phyloP scores from a whole-genome alignment of 495 filamentous ascomycete genomes.

The Trichoderma gamsii region DNA sequence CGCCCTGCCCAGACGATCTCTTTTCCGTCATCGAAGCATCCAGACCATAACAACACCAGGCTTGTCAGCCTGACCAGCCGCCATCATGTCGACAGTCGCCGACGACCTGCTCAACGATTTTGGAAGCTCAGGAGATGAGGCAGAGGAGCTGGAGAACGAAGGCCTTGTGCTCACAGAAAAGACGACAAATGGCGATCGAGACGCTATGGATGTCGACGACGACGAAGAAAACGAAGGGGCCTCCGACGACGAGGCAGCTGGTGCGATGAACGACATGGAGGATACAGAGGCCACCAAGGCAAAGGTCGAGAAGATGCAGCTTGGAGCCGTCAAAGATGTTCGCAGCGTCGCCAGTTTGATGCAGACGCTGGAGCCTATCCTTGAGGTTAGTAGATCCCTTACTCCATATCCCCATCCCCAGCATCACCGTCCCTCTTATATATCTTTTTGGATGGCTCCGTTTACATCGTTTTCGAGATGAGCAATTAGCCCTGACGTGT shows the following conservation, averaged over 20 bases:
- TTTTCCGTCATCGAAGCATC: neutral
- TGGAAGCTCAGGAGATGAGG: constrained; percentile 63
- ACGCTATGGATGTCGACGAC: constrained; percentile 38
- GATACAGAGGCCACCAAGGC: constrained; percentile 66
- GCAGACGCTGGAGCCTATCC: constrained; percentile 67
- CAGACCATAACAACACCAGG: neutral
- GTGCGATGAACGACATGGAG: constrained; percentile 42
- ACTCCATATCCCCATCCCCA: constrained; percentile 15
- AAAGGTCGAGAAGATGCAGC: constrained; percentile 71
- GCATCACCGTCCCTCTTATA: constrained; percentile 14
- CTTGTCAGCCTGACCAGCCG: neutral
- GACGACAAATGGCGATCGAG: constrained; percentile 28
- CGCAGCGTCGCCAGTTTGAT: constrained; percentile 67
- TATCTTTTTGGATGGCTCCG: constrained; percentile 26
- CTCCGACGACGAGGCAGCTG: constrained; percentile 43
- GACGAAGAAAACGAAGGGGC: constrained; percentile 36
- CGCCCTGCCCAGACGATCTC: neutral
- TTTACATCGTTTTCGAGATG: constrained; percentile 44
- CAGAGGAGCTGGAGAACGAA: constrained; percentile 45
- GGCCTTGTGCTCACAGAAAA: constrained; percentile 31
- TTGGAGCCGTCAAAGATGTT: constrained; percentile 65
- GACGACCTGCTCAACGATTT: constrained; percentile 88
- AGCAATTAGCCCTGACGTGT: constrained; percentile 52
- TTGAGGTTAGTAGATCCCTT: constrained; percentile 58
- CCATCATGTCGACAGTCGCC: constrained; percentile 69